Percentiles rank a stretch among this genome's conserved stretches.
These are phyloP conservation scores for Rhodotorula taiwanensis DNA, from an alignment of 768 basidiomycete species.

Conservation along the genomic window DNA sequence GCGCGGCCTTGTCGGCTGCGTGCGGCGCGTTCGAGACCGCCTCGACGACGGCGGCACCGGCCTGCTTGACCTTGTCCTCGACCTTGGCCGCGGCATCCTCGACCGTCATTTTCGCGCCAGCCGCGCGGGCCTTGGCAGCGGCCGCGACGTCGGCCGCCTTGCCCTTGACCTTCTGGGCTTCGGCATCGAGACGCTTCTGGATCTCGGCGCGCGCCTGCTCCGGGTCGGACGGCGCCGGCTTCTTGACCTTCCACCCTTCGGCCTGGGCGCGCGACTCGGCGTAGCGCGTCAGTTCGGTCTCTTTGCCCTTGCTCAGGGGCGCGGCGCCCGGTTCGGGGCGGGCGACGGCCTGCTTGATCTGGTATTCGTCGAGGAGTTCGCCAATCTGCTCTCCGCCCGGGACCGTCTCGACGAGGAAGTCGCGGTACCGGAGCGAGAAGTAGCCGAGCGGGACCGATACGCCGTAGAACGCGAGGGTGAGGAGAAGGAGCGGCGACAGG, in stretches of 20 bases:
- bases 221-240: conserved; percentile 31
- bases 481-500: conserved; percentile 31
- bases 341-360: conserved; percentile 3
- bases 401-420: conserved; percentile 73
- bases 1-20: conserved; percentile 45
- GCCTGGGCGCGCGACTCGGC: conserved; percentile 43
- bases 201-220: conserved; percentile 27
- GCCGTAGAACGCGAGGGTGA: conserved; percentile 38
- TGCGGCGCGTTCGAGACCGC: background rate
- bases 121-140: conserved; percentile 52
- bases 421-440: conserved; percentile 56
- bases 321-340: background rate
- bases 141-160: conserved; percentile 49
- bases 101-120: conserved; percentile 48
- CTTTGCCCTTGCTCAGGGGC: conserved; percentile 7
- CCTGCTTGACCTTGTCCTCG: conserved; percentile 45
- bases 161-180: conserved; percentile 37
- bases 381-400: conserved; percentile 71
- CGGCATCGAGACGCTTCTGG: conserved; percentile 28
- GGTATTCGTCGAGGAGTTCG: conserved; percentile 70
- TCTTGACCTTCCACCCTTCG: conserved; percentile 37
- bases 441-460: conserved; percentile 35
- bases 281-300: conserved; percentile 35
- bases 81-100: conserved; percentile 42
- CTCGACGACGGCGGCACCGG: conserved; percentile 18